Evolutionary conservation across 2,329 filamentous ascomycete species (phyloP).

Genomic region (Penicillium concentricum): DNA sequence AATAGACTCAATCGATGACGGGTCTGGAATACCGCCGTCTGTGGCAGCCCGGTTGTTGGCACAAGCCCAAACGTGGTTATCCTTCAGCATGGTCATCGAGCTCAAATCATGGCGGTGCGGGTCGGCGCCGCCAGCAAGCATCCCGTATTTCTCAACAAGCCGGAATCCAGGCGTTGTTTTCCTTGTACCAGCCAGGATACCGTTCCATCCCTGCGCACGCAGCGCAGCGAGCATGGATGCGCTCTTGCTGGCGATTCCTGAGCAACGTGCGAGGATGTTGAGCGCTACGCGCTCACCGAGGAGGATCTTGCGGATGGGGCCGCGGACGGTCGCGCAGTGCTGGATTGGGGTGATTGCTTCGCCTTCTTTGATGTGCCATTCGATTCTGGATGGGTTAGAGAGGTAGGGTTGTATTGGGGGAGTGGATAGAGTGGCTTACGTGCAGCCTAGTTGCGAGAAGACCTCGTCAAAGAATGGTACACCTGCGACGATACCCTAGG

Average conservation of each 20-base stretch:
- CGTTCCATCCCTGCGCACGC: slow-evolving; percentile 67
- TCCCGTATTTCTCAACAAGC: slow-evolving; percentile 96
- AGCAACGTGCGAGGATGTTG: slow-evolving; percentile 87
- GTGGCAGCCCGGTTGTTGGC: slow-evolving; percentile 47
- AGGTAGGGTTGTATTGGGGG: not conserved
- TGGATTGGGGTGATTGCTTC: slow-evolving; percentile 62
- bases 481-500: slow-evolving; percentile 77
- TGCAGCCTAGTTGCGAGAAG: slow-evolving; percentile 84
- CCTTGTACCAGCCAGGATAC: slow-evolving; percentile 86
- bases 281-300: slow-evolving; percentile 92
- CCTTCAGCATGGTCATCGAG: slow-evolving; percentile 98
- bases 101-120: slow-evolving; percentile 87
- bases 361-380: slow-evolving; percentile 84
- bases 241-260: slow-evolving; percentile 74
- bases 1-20: slow-evolving; percentile 26
- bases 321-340: slow-evolving; percentile 76
- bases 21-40: slow-evolving; percentile 17
- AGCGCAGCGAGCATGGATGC: slow-evolving; percentile 51
- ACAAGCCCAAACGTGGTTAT: slow-evolving; percentile 95
- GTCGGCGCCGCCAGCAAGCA: slow-evolving; percentile 91
- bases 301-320: slow-evolving; percentile 77
- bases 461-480: slow-evolving; percentile 95
- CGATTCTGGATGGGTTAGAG: slow-evolving; percentile 53
- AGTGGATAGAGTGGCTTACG: slow-evolving; percentile 41
- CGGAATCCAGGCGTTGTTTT: slow-evolving; percentile 97